phyloP scores from a whole-genome alignment of 306 rosid genomes.

The Vachellia pachyceras region DNA sequence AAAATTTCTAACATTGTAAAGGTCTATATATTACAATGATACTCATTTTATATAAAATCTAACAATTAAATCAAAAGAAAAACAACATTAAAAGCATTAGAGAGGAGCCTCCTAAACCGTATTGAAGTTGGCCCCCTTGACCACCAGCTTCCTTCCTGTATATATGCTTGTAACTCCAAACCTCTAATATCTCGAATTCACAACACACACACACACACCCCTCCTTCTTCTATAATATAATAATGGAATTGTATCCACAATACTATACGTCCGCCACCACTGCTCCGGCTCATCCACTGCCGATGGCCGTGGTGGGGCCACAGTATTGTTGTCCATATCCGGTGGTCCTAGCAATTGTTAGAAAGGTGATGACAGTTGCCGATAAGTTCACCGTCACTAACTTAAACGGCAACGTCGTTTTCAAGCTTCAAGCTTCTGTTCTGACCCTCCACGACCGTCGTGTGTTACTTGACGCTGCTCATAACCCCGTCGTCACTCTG shows the following conservation, averaged over 20 bases:
- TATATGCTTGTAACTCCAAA: background rate
- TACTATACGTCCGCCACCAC: background rate
- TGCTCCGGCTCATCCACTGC: conserved; percentile 8
- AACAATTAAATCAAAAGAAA: no score
- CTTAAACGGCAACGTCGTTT: conserved; percentile 48
- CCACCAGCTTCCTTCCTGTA: no score
- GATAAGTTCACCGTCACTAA: conserved; percentile 55
- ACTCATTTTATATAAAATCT: no score
- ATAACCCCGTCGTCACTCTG: conserved; percentile 47
- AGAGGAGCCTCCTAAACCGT: no score
- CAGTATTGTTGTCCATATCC: conserved; percentile 54
- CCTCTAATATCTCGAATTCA: background rate
- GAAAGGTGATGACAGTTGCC: conserved; percentile 42
- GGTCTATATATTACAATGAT: no score
- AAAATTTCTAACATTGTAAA: no score
- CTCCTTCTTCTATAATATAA: no score
- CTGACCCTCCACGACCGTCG: conserved; percentile 43
- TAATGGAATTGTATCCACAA: conserved; percentile 20
- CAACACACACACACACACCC: background rate
- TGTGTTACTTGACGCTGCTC: conserved; percentile 49
- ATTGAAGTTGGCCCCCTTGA: no score
- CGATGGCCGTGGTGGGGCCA: conserved; percentile 42
- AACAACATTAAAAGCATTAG: no score
- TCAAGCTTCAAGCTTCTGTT: conserved; percentile 52
- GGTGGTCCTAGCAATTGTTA: conserved; percentile 48